Base-by-base conservation (phyloP, 2,329 filamentous ascomycete genomes). In the Ilyonectria sp. region DNA sequence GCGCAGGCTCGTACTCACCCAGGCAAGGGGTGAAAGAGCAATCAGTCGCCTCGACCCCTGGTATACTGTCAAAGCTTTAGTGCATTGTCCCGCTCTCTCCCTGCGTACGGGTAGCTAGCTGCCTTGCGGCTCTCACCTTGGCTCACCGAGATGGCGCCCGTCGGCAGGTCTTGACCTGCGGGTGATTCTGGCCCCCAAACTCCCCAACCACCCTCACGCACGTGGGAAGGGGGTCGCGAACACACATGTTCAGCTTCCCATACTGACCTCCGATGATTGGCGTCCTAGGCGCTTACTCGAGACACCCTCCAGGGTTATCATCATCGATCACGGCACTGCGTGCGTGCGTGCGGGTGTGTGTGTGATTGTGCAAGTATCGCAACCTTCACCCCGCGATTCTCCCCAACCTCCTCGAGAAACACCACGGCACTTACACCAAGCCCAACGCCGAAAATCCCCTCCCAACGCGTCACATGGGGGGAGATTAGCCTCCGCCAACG, bases 201-300 rank as follows among this genome's bases (percentile, higher is more conserved):
- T 60, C 49, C 50, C 68, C 70, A 70, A 54, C 68, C 63, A 69
- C 68, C 49, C 54, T 52, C 47, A 7, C 13, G 61, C 72, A 74
- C 72, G 72, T 75, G 72, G 69, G 37, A 63, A 50, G 11, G 26
- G 43, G 55, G 44, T 11, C 52, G 46, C 56, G 37, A 46, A 33
- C 31, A n/a, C 29, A 58, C 54, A 54, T 64, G 52, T 44, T 50
- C 37, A 59, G 19, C 33, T 35, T 53, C 19, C 4, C 29, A 35
- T 50, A 54, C n/a, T 21, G 15, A 23, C 40, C 31, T 26, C 19
- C 23, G 57, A 15, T 58, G 62, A 75, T 75, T 75, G 73, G 71
- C 55, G 60, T 74, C 57, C 50, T 72, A 75, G 73, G 65, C 73
- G 73, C 73, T 74, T 54, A 57, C 59, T 69, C 69, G 66, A 68